Conservation (phyloP, 2,329 filamentous ascomycete species). For the Penicillium sp. region DNA sequence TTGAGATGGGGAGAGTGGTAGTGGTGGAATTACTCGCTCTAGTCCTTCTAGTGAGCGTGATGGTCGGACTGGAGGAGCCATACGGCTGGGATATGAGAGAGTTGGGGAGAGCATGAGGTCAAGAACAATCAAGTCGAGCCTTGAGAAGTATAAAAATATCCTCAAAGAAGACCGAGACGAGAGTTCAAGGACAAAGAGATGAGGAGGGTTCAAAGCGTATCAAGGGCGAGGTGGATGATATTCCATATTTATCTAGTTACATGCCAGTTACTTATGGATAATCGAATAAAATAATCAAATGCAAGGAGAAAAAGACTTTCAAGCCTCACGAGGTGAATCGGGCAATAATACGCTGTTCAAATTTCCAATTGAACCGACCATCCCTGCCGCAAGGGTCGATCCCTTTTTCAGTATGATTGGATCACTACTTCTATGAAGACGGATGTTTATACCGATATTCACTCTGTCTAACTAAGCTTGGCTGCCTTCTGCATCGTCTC, state of each 20-base stretch:
- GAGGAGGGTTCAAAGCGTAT: too few relatives aligned
- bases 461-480: slow-evolving; percentile 41
- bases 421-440: too few relatives aligned
- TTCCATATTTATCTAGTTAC: too few relatives aligned
- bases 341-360: not conserved
- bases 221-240: too few relatives aligned
- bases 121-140: not conserved
- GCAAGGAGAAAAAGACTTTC: not conserved
- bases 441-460: too few relatives aligned
- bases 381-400: slow-evolving; percentile 8
- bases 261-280: too few relatives aligned
- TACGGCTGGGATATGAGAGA: slow-evolving; percentile 18
- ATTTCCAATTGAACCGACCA: slow-evolving; percentile 12
- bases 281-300: too few relatives aligned
- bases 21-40: slow-evolving; percentile 36
- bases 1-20: slow-evolving; percentile 18
- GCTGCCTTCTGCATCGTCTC: slow-evolving; percentile 51
- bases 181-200: not conserved
- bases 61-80: slow-evolving; percentile 33
- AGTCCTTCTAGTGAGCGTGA: slow-evolving; percentile 39
- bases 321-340: too few relatives aligned
- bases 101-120: slow-evolving; percentile 24
- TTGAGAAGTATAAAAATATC: not conserved
- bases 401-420: slow-evolving; percentile 5
- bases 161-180: not conserved